Conservation (phyloP, 108 stramenopile genomes). For the Schizochytrium sp. region DNA sequence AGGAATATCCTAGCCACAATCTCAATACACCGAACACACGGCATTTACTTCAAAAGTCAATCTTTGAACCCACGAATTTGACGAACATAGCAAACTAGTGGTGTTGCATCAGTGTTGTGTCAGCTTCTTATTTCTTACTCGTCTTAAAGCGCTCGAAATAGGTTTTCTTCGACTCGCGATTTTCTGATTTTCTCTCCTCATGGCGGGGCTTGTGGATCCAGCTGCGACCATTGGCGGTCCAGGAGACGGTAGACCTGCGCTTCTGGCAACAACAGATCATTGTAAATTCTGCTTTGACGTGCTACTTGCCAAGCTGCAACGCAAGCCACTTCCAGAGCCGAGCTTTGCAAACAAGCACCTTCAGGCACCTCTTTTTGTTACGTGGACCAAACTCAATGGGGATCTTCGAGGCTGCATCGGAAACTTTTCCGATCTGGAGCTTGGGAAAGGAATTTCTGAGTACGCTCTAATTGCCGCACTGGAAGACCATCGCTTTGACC, state of each 20-base stretch:
- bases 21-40: no score
- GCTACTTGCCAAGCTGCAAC: slow-evolving; percentile 13
- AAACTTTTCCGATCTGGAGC: slow-evolving; percentile 41
- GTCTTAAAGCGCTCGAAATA: no score
- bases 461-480: slow-evolving; percentile 29
- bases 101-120: no score
- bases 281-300: slow-evolving; percentile 44
- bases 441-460: slow-evolving; percentile 1
- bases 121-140: no score
- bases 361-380: slow-evolving; percentile 43
- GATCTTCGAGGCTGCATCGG: slow-evolving; percentile 58
- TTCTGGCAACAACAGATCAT: slow-evolving; percentile 41
- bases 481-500: slow-evolving; percentile 19
- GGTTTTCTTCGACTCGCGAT: no score
- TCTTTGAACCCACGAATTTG: no score
- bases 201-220: background rate
- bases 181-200: background rate
- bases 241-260: background rate
- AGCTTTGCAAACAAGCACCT: background rate
- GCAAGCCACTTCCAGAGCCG: background rate
- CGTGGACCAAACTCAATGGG: background rate
- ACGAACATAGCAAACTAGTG: no score
- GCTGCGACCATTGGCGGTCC: background rate
- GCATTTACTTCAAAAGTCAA: no score
- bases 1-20: no score